phyloP scores from a whole-genome alignment of 805 yeast genomes.

The Saturnispora silvae region DNA sequence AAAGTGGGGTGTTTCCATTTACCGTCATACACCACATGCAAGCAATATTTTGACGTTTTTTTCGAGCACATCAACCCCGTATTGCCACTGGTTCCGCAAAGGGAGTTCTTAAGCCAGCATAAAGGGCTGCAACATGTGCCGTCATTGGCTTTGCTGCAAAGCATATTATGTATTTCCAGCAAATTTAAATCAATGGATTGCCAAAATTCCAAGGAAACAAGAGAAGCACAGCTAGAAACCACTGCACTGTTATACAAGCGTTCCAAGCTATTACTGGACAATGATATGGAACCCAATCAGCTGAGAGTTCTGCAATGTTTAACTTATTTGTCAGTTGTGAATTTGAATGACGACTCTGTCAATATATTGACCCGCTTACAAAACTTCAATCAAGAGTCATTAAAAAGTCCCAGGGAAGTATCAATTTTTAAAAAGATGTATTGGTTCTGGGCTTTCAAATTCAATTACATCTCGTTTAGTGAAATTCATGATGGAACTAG shows the following conservation, averaged over 20 bases:
- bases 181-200: slow-evolving; percentile 46
- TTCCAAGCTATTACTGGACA: slow-evolving; percentile 65
- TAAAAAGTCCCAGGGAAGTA: slow-evolving; percentile 62
- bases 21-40: slow-evolving; percentile 49
- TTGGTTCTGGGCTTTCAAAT: slow-evolving; percentile 16
- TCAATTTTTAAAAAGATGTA: slow-evolving; percentile 30
- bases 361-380: slow-evolving; percentile 14
- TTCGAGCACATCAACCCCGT: slow-evolving; percentile 57
- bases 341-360: slow-evolving; percentile 3
- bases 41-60: slow-evolving; percentile 48
- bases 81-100: slow-evolving; percentile 56
- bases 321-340: slow-evolving; percentile 18
- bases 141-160: slow-evolving; percentile 50
- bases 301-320: slow-evolving; percentile 46
- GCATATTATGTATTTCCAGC: slow-evolving; percentile 60
- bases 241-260: slow-evolving; percentile 51
- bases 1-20: slow-evolving; percentile 53
- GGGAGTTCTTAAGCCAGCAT: slow-evolving; percentile 48
- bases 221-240: slow-evolving; percentile 29
- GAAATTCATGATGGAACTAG: slow-evolving; percentile 62
- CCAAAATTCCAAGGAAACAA: slow-evolving; percentile 33
- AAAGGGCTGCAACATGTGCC: slow-evolving; percentile 46
- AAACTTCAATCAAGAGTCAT: slow-evolving; percentile 54
- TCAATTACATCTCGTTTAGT: slow-evolving; percentile 35
- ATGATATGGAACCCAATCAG: slow-evolving; percentile 57